Evolutionary conservation across 805 yeast genomes (phyloP), one percentile per base, ranked within the genome.

Genomic region (Wickerhamomyces alni): DNA sequence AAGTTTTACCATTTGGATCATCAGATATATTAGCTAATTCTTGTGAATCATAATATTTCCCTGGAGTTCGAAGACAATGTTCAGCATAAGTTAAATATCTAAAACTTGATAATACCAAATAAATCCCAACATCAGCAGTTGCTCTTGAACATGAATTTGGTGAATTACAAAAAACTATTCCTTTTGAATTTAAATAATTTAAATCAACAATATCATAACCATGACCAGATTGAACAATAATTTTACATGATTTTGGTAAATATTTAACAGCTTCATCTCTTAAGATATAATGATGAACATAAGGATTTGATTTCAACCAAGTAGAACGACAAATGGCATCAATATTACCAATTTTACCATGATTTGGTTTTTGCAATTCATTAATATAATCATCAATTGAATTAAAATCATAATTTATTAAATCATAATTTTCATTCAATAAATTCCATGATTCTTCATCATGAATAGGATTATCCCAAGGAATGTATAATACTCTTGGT

Each of bases 181-280:
- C 59, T 38, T 58, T 46, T 2, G 57, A 48, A 8, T 63, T 58
- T 28, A 65, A 46, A 36, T 59, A 60, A 11, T 58, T 64, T 22
- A 65, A 60, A 42, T 65, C 69, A 22, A 61, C 69, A 16, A 61
- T 59, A 42, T 65, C 69, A 41, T 54, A 61, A 0, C 70, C 70
- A 46, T 65, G 69, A 0, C 70, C 70, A 0, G 68, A 61, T 36
- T 61, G 66, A 5, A 57, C 65, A 36, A 64, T 53, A 21, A 64
- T 54, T 46, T 65, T 58, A 13, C 61, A 60, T 0, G 65, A 48
- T 8, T 61, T 57, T 2, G 70, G 69, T 8, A 61, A 16, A 10
- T 48, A 30, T 28, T 50, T 54, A 2, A 61, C 64, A 2, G 64
- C 47, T 10, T 63, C 69, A 27, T 51, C 59, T 39, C 68, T 52